Conservation (phyloP, 495 filamentous ascomycete species). For the Penicillium salamii region DNA sequence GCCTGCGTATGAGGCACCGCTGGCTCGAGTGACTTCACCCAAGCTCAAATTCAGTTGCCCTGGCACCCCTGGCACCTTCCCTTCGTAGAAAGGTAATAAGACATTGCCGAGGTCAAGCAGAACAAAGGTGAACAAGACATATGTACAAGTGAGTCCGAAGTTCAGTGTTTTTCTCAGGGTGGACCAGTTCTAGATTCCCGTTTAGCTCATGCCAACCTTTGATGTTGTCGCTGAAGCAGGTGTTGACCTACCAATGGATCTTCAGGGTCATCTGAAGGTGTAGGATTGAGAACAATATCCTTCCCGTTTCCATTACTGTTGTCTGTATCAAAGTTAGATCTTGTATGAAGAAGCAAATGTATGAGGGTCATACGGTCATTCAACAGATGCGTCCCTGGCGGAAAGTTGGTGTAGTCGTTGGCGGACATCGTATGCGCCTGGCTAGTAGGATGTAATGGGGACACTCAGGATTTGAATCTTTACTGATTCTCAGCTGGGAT, state of each 20-base stretch:
- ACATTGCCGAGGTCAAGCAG: conserved; percentile 26
- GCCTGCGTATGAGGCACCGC: conserved; percentile 25
- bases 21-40: conserved; percentile 26
- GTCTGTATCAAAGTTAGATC: conserved; percentile 6
- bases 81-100: conserved; percentile 24
- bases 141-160: conserved; percentile 32
- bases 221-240: background rate
- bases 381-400: conserved; percentile 5
- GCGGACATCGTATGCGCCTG: background rate
- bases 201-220: background rate
- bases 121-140: conserved; percentile 28
- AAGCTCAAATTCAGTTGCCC: conserved; percentile 20
- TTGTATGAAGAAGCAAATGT: background rate
- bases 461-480: background rate
- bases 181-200: conserved; percentile 16
- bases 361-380: conserved; percentile 1
- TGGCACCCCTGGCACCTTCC: no score
- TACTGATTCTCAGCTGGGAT: background rate
- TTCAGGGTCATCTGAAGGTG: conserved; percentile 19
- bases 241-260: conserved; percentile 16
- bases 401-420: background rate
- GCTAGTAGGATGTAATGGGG: background rate
- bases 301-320: background rate
- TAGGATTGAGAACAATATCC: conserved; percentile 14
- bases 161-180: conserved; percentile 30